A percentile compares a stretch with the other conserved stretches of the same genome.
These are phyloP conservation scores for Fusarium marasasianum DNA, from an alignment of 2,329 filamentous ascomycete species.

Conservation along the genomic window DNA sequence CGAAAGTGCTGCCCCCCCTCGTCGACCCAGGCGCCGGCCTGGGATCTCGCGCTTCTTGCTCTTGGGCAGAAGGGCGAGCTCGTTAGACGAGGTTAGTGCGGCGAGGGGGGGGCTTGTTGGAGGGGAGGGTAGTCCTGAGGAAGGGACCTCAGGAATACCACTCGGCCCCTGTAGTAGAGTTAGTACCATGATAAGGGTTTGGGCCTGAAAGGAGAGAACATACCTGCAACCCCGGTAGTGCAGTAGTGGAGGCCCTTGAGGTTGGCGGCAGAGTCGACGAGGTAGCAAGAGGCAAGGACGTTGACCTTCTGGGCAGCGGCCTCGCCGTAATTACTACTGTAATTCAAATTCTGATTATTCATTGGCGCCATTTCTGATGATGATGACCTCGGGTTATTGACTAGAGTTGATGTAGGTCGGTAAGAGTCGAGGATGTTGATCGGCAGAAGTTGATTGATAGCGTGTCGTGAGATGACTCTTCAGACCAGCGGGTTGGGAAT, in stretches of 20 bases:
- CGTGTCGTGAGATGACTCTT: conserved; percentile 7
- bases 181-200: conserved; percentile 5
- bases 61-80: conserved; percentile 72
- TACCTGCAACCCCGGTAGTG: conserved; percentile 88
- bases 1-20: conserved; percentile 93
- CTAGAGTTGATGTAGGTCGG: conserved; percentile 22
- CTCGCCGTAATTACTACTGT: conserved; percentile 82
- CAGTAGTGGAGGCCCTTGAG: conserved; percentile 93
- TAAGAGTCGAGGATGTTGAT: conserved; percentile 16
- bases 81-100: conserved; percentile 73
- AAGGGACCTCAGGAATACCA: conserved; percentile 94
- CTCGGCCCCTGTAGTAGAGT: conserved; percentile 71
- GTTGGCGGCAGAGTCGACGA: conserved; percentile 76
- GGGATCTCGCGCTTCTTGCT: conserved; percentile 56
- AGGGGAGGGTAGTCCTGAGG: conserved; percentile 85
- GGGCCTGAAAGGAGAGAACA: conserved; percentile 40
- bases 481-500: neutral
- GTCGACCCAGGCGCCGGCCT: conserved; percentile 59
- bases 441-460: conserved; percentile 15
- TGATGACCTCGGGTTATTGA: conserved; percentile 36
- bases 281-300: conserved; percentile 91
- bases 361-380: conserved; percentile 69
- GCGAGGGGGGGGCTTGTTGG: conserved; percentile 90
- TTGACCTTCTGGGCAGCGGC: conserved; percentile 71
- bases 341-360: conserved; percentile 74